Evolutionary conservation across 129 eudicot species (phyloP).

Genomic region (Rutidosis leptorrhynchoides): DNA sequence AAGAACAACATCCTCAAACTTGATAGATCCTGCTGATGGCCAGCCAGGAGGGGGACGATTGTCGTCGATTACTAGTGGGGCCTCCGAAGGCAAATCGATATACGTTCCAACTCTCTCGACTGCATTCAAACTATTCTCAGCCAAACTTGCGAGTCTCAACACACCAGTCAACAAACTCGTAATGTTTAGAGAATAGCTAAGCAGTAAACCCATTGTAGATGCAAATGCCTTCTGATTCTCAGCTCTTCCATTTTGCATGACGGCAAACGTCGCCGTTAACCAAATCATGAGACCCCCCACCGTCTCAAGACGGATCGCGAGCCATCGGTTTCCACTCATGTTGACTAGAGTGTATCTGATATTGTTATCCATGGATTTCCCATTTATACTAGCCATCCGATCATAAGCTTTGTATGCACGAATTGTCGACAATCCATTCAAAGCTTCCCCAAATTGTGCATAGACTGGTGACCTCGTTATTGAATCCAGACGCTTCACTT

Average conservation of each 20-base stretch:
- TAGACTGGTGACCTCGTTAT: slow-evolving; percentile 87
- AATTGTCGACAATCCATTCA: slow-evolving; percentile 82
- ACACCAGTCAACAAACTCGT: slow-evolving; percentile 65
- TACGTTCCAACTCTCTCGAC: slow-evolving; percentile 94
- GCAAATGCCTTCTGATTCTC: slow-evolving; percentile 88
- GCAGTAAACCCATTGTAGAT: slow-evolving; percentile 89
- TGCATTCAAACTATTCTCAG: slow-evolving; percentile 89
- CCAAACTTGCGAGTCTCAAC: slow-evolving; percentile 80
- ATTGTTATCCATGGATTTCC: slow-evolving; percentile 92
- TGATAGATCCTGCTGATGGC: slow-evolving; percentile 79
- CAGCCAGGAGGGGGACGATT: slow-evolving; percentile 90
- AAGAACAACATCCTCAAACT: slow-evolving; percentile 73
- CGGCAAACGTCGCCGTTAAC: slow-evolving; percentile 94
- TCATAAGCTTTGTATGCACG: slow-evolving; percentile 96
- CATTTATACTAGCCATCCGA: slow-evolving; percentile 74
- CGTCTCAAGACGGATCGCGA: slow-evolving; percentile 75
- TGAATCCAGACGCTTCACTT: slow-evolving; percentile 91
- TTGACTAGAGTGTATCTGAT: slow-evolving; percentile 79
- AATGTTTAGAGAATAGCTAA: slow-evolving; percentile 84
- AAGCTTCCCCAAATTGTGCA: slow-evolving; percentile 96
- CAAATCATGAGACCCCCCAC: slow-evolving; percentile 98
- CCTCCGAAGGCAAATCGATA: slow-evolving; percentile 88
- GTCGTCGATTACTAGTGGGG: slow-evolving; percentile 55
- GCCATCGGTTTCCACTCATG: slow-evolving; percentile 94
- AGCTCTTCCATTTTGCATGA: slow-evolving; percentile 78